Base-by-base conservation (phyloP, 2,329 filamentous ascomycete genomes). In the Claviceps lovelessii region DNA sequence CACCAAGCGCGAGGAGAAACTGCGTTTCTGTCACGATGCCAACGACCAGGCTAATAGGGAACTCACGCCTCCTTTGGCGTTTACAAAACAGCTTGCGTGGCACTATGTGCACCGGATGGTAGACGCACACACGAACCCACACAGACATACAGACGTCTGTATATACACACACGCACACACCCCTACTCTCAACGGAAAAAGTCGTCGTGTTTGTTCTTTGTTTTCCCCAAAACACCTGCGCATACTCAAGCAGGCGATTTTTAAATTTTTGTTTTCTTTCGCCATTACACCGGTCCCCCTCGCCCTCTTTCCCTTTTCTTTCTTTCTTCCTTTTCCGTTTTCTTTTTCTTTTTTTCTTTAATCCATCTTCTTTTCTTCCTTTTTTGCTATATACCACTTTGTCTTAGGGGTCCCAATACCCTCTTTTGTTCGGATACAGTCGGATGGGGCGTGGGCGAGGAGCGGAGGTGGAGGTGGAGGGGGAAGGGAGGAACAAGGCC, bases 311-410 rank as follows among this genome's bases (percentile, higher is more conserved):
- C 23, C n/a, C 5, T 13, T 29, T 33, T n/a, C 4, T 35, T 13
- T 33, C 19, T n/a, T 28, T 33, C 23, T 29, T 33, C n/a, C 23
- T 42, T 31, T 5, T 19, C 13, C 15, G n/a, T n/a, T 4, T 17
- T 51, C 17, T 15, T 13, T 29, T 33, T n/a, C 4, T 35, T 13
- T 33, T 29, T n/a, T 28, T 33, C 13, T 51, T 23, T 2, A 23
- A 23, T 23, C 3, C 3, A 17, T 19, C 10, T 19, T 15, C 10
- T 31, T 51, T 28, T 54, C 31, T 10, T 23, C 10, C 15, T 46
- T n/a, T 52, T 28, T 31, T 19, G 39, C 51, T 53, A 52, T 54
- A 50, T 47, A 48, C 54, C 47, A 50, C 54, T 53, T 23, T 23
- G 23, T 23, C 23, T 23, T 23, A 23, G 23, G 23, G 23, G 23